Base-by-base conservation (phyloP, 352 stramenopile species). In the Phytophthora rubi region DNA sequence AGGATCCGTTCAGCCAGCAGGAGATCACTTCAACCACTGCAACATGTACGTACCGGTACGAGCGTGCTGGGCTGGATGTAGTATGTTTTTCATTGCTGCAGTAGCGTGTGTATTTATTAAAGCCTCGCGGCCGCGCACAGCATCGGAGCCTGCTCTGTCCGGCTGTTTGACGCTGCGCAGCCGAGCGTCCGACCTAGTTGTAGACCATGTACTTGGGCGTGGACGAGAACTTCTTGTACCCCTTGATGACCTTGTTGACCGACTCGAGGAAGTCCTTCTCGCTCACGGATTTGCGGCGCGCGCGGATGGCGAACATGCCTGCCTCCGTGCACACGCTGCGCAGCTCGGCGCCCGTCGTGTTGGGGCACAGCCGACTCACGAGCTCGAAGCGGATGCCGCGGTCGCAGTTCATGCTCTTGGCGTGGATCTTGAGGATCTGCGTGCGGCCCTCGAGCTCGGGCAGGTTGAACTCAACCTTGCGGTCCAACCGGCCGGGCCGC, bases 231-330 rank as follows among this genome's bases (percentile, higher is more conserved):
- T 99, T 99, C 77, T 99, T 98, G 92, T 99, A 99, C 65, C 97
- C 98, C 89, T 99, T 99, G 78, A 99, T 99, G 63, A 99, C 98
- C 86, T 99, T 99, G 85, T 99, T 99, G 62, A 99, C 98, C 59
- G 97, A 98, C 68, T 99, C 97, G 63, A 99, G 88, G 83, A 99
- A 99, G 80, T 99, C 98, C 76, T 99, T 99, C 76, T 99, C 98
- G 67, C 90, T 99, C 59, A 99, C 97, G 47, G 82, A 97, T 89
- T 99, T 99, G 81, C 98, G 95, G 53, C 98, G 90, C 32, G 97
- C 97, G 47, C 98, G 93, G 79, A 99, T 99, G 10, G 98, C 97
- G 82, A 98, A 99, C 95, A 98, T 98, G 44, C 97, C 97, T n/a
- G 97, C 98, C 78, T 99, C 98, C 9, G 97, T 99, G 86, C 97